Base-by-base conservation (phyloP, 768 basidiomycete species). In the Boletus sp. region DNA sequence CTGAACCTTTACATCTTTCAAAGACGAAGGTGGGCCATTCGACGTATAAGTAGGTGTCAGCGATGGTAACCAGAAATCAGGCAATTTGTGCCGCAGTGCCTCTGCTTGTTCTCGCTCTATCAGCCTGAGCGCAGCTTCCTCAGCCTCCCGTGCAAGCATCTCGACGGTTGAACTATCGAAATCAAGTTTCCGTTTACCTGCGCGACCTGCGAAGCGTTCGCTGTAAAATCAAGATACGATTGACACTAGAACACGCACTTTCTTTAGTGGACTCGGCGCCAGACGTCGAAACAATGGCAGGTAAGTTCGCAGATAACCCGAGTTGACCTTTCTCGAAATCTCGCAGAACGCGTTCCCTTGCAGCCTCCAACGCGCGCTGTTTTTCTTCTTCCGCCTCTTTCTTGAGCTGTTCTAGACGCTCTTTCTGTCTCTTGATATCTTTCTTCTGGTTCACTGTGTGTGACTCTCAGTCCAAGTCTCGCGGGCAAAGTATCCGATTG, bases 41-140 rank as follows among this genome's bases (percentile, higher is more conserved):
- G 89, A 78, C 24, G 82, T 75, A 72, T 90, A 84, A 45, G 82
- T 95, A 0, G 95, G 95, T 0, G 95, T 94, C 28, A 98, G 75
- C 0, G 91, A 94, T 3, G 94, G 94, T 39, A 99, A 78, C 97
- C 97, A 99, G 70, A 97, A 99, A 65, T 97, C 94, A 2, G 97
- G 94, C 3, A 98, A 81, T 71, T 98, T 97, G 57, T 84, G 82
- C 57, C 88, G 90, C 55, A 96, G 75, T 4, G 88, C 82, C 59
- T 94, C 93, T 0, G 89, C 87, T 62, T 92, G 90, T 70, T 97
- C 94, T 35, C 80, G 79, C 67, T 94, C 91, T 47, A 98, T 92
- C 64, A 87, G 77, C 33, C 80, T 80, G 48, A 95, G 75, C 0
- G 97, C 97, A 18, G 85, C 87, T 56, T 95, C 92, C 67, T 98